Base-by-base conservation (phyloP, 2,329 filamentous ascomycete genomes). In the Cercospora janseana region DNA sequence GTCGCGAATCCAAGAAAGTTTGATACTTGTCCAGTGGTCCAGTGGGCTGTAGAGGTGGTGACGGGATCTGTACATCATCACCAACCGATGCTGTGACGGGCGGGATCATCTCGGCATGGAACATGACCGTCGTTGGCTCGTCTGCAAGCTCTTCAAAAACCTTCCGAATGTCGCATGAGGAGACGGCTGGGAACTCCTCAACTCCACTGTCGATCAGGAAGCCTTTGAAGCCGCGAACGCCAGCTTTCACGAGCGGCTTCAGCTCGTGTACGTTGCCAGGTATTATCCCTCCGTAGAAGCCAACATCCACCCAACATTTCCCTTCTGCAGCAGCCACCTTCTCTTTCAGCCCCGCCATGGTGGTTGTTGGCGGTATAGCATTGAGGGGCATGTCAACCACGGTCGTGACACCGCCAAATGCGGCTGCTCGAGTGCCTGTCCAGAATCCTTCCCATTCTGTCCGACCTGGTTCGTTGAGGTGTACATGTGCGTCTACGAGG, bases 381-480 rank as follows among this genome's bases (percentile, higher is more conserved):
- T 98, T 98, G 55, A 97, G 72, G 26, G 93, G 93, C 93, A 98
- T 98, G 71, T 97, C 93, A 64, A 98, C 76, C 7, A 98, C 90
- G 0, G 93, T 97, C 4, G 93, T 98, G 20, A 97, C 93, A 62
- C 93, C 93, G 31, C 93, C 93, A 62, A 92, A 94, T 8, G 93
- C 93, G 3, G 93, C 93, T 26, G 93, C 93, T 62, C 88, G 81
- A 18, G 93, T 97, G 41, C 93, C 93, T 0, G 91, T 96, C 75
- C 86, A 87, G 76, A 98, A 98, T 8, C 93, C 93, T 68, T 98
- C 93, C 93, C 93, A 97, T 79, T 96, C 92, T 45, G 92, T 96
- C 50, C 93, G 82, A 32, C 93, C 93, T 0, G 93, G 93, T 73
- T 98, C 93, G 66, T 97, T 97, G 61, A 97, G 81, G 73, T 98